Evolutionary conservation across 2,329 filamentous ascomycete genomes (phyloP).

Genomic region (Hypoxylon sp.): DNA sequence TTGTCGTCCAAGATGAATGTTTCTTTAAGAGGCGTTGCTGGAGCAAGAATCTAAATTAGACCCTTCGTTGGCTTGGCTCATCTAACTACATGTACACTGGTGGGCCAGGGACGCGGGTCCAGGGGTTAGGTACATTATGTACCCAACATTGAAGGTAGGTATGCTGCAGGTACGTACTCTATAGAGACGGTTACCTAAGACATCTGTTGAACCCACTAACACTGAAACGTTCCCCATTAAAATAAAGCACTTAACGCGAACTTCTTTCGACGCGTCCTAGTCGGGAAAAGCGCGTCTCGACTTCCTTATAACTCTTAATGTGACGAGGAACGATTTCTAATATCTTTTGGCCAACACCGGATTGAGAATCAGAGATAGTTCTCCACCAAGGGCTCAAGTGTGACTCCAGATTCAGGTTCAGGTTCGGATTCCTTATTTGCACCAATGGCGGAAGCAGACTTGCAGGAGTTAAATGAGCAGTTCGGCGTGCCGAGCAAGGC

Average conservation of each 20-base stretch:
- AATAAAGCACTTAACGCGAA: constrained; percentile 47
- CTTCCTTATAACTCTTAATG: constrained; percentile 8
- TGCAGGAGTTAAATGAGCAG: constrained; percentile 62
- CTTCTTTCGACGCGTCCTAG: constrained; percentile 36
- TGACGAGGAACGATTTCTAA: not conserved
- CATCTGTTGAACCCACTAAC: not conserved
- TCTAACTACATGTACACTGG: not conserved
- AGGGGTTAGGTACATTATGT: not conserved
- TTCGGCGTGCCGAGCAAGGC: constrained; percentile 71
- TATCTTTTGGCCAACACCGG: not conserved
- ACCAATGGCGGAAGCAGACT: constrained; percentile 59
- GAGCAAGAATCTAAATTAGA: constrained; percentile 11
- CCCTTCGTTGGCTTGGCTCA: constrained; percentile 25
- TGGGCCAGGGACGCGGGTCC: not conserved
- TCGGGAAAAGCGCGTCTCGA: constrained; percentile 40
- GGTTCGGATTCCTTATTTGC: constrained; percentile 1
- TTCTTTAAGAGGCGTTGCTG: constrained; percentile 15
- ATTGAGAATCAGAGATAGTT: not conserved
- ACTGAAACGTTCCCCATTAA: constrained; percentile 8
- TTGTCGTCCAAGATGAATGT: not conserved
- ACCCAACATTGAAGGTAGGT: no score
- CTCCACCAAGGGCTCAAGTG: no score
- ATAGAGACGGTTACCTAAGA: not conserved
- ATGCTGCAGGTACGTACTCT: constrained; percentile 24
- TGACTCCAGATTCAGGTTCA: constrained; percentile 1